Percentiles rank a stretch among this genome's conserved stretches.
These are phyloP conservation scores for Asterella californica DNA, from an alignment of 225 moss, liverwort and hornwort genomes.

Conservation along the genomic window DNA sequence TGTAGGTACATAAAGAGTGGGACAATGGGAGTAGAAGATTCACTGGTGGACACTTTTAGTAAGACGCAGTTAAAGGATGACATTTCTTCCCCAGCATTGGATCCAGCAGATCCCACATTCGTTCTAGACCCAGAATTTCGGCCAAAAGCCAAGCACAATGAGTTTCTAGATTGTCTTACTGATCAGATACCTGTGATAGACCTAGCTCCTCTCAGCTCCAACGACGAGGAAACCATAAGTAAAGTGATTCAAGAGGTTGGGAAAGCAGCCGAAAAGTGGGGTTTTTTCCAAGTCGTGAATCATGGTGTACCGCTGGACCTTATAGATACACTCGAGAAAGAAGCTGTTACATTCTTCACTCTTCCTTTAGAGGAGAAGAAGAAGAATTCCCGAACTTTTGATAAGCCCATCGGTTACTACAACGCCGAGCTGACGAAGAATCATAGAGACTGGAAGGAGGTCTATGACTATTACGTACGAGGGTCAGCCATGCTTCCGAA, in stretches of 20 bases:
- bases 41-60: background rate
- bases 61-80: conserved; percentile 12
- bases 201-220: conserved; percentile 11
- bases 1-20: background rate
- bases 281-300: conserved; percentile 74
- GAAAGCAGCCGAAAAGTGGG: conserved; percentile 73
- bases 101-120: conserved; percentile 32
- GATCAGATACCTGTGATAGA: conserved; percentile 35
- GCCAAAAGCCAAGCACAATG: conserved; percentile 33
- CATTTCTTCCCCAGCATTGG: conserved; percentile 17
- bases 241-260: conserved; percentile 51
- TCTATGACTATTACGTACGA: conserved; percentile 50
- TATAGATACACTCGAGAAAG: conserved; percentile 41
- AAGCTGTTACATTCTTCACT: conserved; percentile 44
- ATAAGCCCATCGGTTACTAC: conserved; percentile 32
- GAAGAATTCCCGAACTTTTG: conserved; percentile 40
- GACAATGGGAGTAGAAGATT: conserved; percentile 13
- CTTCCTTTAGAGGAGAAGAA: conserved; percentile 54
- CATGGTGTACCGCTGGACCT: conserved; percentile 57
- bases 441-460: conserved; percentile 82
- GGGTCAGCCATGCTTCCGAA: conserved; percentile 9
- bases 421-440: conserved; percentile 79
- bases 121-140: conserved; percentile 35
- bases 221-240: conserved; percentile 9
- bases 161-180: conserved; percentile 22